Evolutionary conservation across 108 stramenopile species (phyloP).

Genomic region (Cyclotella cryptica): DNA sequence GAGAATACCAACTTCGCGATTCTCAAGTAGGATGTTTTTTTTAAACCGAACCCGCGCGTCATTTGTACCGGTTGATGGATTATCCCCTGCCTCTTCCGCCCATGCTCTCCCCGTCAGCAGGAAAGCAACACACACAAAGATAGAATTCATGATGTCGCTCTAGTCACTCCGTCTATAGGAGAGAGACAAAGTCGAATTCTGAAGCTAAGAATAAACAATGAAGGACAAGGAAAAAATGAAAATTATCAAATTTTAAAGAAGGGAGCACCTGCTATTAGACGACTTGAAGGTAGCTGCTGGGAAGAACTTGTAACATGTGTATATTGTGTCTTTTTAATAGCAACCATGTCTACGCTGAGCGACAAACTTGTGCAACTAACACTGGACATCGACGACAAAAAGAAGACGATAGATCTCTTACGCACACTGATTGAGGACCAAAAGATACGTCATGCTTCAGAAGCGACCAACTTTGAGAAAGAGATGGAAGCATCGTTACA

Average conservation of each 20-base stretch:
- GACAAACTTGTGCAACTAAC: slow-evolving; percentile 25
- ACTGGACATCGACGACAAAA: slow-evolving; percentile 27
- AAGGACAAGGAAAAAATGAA: background rate
- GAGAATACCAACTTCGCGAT: slow-evolving; percentile 2
- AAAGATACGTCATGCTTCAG: slow-evolving; percentile 2
- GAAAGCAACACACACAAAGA: background rate
- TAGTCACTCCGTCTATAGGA: no score
- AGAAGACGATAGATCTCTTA: slow-evolving; percentile 24
- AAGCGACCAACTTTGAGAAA: slow-evolving; percentile 9
- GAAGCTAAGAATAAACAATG: no score
- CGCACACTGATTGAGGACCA: slow-evolving; percentile 27
- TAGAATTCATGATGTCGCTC: background rate
- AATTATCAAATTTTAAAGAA: background rate
- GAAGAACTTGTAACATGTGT: no score
- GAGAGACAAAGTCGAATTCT: no score
- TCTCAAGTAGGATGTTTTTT: background rate
- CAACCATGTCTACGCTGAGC: slow-evolving; percentile 1
- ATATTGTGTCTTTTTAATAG: no score
- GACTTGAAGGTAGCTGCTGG: no score
- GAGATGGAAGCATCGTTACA: slow-evolving; percentile 12
- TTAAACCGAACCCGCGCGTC: background rate
- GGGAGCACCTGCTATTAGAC: no score
- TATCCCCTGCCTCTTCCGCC: background rate
- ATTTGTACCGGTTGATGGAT: background rate
- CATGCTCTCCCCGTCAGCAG: background rate